Conservation (phyloP, 2,329 filamentous ascomycete species). For the Lachnellula subtilissima region DNA sequence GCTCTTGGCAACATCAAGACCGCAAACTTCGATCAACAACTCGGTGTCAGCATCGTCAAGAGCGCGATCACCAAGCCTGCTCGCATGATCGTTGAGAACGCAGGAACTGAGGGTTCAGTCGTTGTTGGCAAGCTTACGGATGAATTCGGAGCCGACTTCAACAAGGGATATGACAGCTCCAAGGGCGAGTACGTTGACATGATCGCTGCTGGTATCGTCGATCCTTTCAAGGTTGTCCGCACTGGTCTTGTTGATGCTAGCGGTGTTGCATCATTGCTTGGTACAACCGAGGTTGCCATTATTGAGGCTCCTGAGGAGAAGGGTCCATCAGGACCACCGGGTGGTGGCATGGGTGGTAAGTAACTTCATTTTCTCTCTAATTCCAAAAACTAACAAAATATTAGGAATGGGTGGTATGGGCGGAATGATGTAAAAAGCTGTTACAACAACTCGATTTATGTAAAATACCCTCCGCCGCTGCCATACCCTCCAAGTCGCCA, state of each 20-base stretch:
- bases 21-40: slow-evolving; percentile 97
- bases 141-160: slow-evolving; percentile 87
- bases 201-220: slow-evolving; percentile 94
- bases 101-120: slow-evolving; percentile 90
- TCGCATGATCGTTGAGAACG: slow-evolving; percentile 95
- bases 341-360: slow-evolving; percentile 60
- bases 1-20: slow-evolving; percentile 78
- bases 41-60: slow-evolving; percentile 96
- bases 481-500: slow-evolving; percentile 4
- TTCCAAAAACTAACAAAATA: slow-evolving; percentile 11
- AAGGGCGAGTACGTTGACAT: slow-evolving; percentile 99
- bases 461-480: slow-evolving; percentile 23
- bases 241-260: slow-evolving; percentile 92
- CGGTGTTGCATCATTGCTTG: slow-evolving; percentile 92
- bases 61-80: slow-evolving; percentile 95
- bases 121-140: slow-evolving; percentile 97
- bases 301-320: slow-evolving; percentile 96
- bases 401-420: slow-evolving; percentile 35
- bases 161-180: slow-evolving; percentile 94
- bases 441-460: slow-evolving; percentile 17
- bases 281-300: slow-evolving; percentile 96
- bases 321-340: slow-evolving; percentile 49
- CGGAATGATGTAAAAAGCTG: slow-evolving; percentile 33
- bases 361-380: slow-evolving; percentile 2
- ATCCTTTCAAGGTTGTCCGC: slow-evolving; percentile 98